Percentiles rank a stretch among this genome's conserved stretches.
Conservation (phyloP, 345 rosid species). For the Gossypium turneri region DNA sequence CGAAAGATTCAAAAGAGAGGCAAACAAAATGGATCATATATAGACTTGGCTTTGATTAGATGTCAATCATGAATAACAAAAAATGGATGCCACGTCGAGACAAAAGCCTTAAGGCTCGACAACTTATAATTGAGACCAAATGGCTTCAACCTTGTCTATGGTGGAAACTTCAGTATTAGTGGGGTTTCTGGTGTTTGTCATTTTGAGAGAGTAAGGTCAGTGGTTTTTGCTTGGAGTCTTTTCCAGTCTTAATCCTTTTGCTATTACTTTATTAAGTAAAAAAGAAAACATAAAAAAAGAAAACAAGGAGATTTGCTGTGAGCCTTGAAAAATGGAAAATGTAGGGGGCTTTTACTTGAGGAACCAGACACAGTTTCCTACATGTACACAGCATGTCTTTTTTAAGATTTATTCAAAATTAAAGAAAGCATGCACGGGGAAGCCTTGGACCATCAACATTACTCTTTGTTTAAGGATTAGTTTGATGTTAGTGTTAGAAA, state of each 20-base stretch:
- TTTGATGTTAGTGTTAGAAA: no score
- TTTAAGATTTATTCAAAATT: constrained; percentile 37
- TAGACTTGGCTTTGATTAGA: not conserved
- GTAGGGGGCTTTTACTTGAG: constrained; percentile 13
- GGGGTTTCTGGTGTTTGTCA: not conserved
- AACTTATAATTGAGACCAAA: constrained; percentile 22
- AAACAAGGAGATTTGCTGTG: not conserved
- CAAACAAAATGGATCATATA: not conserved
- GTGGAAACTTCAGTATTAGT: constrained; percentile 25
- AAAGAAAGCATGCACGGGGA: constrained; percentile 14
- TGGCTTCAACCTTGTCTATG: constrained; percentile 1
- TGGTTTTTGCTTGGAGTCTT: constrained; percentile 14
- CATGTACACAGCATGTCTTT: constrained; percentile 58
- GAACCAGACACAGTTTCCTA: constrained; percentile 74
- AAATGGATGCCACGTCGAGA: constrained; percentile 25
- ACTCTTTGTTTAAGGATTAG: no score
- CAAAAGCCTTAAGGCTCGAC: not conserved
- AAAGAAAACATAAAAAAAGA: constrained; percentile 1
- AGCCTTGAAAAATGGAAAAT: constrained; percentile 24
- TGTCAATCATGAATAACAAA: not conserved
- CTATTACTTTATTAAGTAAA: not conserved
- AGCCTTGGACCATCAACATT: no score
- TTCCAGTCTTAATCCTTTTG: constrained; percentile 24
- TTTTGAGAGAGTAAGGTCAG: not conserved
- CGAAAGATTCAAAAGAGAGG: not conserved